A percentile compares a stretch with the other conserved stretches of the same genome.
Evolutionary conservation across 192 early-diverging fungal genomes (phyloP).

Genomic region (Endogone sp.): DNA sequence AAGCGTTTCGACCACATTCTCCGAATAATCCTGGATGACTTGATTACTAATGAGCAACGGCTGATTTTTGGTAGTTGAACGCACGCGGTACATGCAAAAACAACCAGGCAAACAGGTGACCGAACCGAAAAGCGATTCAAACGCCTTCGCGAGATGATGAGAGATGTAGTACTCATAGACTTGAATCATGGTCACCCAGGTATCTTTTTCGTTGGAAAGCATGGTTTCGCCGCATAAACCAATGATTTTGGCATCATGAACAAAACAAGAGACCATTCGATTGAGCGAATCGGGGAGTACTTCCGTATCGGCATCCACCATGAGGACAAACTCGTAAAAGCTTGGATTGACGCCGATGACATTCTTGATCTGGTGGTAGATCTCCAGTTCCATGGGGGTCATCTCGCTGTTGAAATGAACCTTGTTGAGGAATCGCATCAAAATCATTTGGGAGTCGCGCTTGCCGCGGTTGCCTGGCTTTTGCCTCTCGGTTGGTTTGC

Average conservation of each 20-base stretch:
- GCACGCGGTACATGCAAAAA: slow-evolving; percentile 99
- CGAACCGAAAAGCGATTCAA: slow-evolving; percentile 95
- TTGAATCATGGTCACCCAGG: slow-evolving; percentile 98
- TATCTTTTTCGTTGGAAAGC: slow-evolving; percentile 87
- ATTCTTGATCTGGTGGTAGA: slow-evolving; percentile 99
- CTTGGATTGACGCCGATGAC: slow-evolving; percentile 96
- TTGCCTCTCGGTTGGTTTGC: slow-evolving; percentile 77
- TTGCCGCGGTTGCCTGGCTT: slow-evolving; percentile 98
- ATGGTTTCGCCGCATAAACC: slow-evolving; percentile 96
- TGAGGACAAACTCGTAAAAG: slow-evolving; percentile 95
- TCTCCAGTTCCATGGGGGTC: slow-evolving; percentile 94
- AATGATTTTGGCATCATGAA: slow-evolving; percentile 87
- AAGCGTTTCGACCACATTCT: slow-evolving; percentile 92
- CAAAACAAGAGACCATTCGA: slow-evolving; percentile 86
- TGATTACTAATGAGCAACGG: slow-evolving; percentile 87
- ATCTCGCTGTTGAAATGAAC: slow-evolving; percentile 93
- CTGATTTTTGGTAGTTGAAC: slow-evolving; percentile 81
- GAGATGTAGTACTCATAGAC: slow-evolving; percentile 99
- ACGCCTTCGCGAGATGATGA: slow-evolving; percentile 95
- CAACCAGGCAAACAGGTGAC: slow-evolving; percentile 98
- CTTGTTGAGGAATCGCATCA: slow-evolving; percentile 97
- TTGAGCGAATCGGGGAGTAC: slow-evolving; percentile 88
- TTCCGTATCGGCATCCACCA: slow-evolving; percentile 98
- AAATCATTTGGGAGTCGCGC: slow-evolving; percentile 97
- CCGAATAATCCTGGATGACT: slow-evolving; percentile 91